A percentile compares a stretch with the other conserved stretches of the same genome.
Evolutionary conservation across 805 yeast species (phyloP).

Genomic region (Metschnikowia noctiluminum): DNA sequence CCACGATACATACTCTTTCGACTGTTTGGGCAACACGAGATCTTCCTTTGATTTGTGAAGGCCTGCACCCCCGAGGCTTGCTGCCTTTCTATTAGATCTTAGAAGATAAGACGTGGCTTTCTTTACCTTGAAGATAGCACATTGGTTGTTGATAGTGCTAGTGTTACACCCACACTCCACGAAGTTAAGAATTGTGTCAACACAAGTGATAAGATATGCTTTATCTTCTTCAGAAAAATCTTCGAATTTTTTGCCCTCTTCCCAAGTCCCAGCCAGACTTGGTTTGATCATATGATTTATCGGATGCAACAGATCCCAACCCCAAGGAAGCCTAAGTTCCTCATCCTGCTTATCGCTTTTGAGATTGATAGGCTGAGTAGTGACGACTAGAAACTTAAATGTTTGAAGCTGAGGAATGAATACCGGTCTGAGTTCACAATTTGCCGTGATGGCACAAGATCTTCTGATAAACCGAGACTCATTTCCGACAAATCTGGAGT

Average conservation of each 20-base stretch:
- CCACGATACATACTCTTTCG: conserved; percentile 36
- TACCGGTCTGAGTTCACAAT: conserved; percentile 59
- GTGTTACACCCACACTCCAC: conserved; percentile 63
- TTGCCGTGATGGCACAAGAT: conserved; percentile 62
- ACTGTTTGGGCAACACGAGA: conserved; percentile 29
- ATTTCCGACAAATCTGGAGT: conserved; percentile 79
- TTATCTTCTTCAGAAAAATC: conserved; percentile 51
- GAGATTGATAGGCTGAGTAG: conserved; percentile 50
- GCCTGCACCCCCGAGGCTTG: conserved; percentile 34
- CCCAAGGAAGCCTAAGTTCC: conserved; percentile 82
- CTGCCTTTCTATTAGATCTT: conserved; percentile 54
- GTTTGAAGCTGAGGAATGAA: conserved; percentile 36
- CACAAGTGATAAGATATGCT: conserved; percentile 53
- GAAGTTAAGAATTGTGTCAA: conserved; percentile 58
- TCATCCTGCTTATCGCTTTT: conserved; percentile 33
- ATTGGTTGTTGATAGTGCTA: conserved; percentile 37
- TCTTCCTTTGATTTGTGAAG: conserved; percentile 38
- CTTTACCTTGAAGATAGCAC: conserved; percentile 57
- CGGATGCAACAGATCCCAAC: conserved; percentile 82
- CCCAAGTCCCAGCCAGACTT: conserved; percentile 15
- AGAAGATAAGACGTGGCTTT: conserved; percentile 58
- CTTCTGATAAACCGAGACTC: conserved; percentile 70
- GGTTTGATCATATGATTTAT: conserved; percentile 49
- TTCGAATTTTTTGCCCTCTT: conserved; percentile 47
- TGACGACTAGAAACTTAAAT: conserved; percentile 52